phyloP scores from a whole-genome alignment of 306 rosid species.

The Erythrophleum fordii region DNA sequence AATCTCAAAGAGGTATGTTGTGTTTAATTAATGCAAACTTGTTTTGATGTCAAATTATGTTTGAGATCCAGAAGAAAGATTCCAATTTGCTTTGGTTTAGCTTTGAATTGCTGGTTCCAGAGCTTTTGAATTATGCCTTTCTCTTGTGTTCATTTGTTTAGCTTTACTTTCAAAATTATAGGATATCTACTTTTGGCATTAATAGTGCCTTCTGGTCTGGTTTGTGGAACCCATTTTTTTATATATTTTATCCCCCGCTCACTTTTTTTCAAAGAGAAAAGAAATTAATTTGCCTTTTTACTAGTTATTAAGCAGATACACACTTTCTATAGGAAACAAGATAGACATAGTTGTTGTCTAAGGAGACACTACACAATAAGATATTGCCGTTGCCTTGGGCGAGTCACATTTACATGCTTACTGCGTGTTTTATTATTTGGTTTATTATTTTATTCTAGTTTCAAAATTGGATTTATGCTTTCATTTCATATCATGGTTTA shows the following conservation, averaged over 20 bases:
- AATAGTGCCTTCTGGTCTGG: neutral
- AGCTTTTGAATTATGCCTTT: neutral
- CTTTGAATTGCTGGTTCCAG: neutral
- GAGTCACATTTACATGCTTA: neutral
- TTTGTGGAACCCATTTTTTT: neutral
- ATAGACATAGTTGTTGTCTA: neutral
- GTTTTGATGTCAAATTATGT: slow-evolving; percentile 3
- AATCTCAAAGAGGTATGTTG: slow-evolving; percentile 54
- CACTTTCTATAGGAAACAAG: neutral
- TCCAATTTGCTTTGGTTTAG: neutral
- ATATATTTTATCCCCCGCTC: neutral
- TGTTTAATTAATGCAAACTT: slow-evolving; percentile 16
- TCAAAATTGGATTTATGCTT: neutral
- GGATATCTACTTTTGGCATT: neutral
- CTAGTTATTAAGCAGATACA: neutral
- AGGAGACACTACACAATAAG: neutral
- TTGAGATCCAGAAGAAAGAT: slow-evolving; percentile 27
- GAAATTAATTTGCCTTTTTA: no score
- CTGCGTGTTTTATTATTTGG: neutral
- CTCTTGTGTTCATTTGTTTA: slow-evolving; percentile 7
- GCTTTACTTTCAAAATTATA: slow-evolving; percentile 2
- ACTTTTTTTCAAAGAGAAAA: neutral
- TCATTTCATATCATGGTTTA: neutral
- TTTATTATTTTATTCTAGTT: neutral
- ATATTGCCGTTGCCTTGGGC: neutral